Evolutionary conservation across 441 rosid genomes (phyloP).

Genomic region (Populus hybrid): DNA sequence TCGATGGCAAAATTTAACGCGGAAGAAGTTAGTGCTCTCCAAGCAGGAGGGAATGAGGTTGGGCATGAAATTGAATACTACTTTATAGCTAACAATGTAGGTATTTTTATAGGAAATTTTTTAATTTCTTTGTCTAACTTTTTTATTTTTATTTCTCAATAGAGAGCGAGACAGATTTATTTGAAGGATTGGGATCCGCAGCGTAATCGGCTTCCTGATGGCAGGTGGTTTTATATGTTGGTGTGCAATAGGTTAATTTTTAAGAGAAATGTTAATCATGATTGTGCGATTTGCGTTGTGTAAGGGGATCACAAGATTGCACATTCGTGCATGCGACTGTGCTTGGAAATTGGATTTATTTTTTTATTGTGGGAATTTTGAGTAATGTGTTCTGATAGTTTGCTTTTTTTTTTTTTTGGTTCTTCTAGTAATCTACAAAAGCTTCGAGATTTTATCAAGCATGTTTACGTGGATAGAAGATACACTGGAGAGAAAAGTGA

Average conservation of each 20-base stretch:
- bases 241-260: slow-evolving; percentile 4
- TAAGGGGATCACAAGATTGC: not conserved
- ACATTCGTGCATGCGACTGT: not conserved
- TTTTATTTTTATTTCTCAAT: not conserved
- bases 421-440: slow-evolving; percentile 61
- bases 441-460: slow-evolving; percentile 80
- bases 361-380: not conserved
- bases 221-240: slow-evolving; percentile 43
- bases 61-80: not conserved
- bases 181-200: slow-evolving; percentile 67
- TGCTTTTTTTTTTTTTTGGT: not conserved
- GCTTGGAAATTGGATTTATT: not conserved
- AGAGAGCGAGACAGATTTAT: slow-evolving; percentile 75
- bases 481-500: slow-evolving; percentile 45
- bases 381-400: slow-evolving; percentile 20
- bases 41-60: slow-evolving; percentile 92
- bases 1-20: slow-evolving; percentile 85
- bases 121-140: not conserved
- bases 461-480: slow-evolving; percentile 70
- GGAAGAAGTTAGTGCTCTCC: slow-evolving; percentile 81
- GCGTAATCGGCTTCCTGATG: slow-evolving; percentile 68
- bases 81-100: not conserved
- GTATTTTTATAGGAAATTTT: not conserved
- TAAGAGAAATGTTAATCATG: not conserved
- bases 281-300: not conserved